Evolutionary conservation across 306 rosid species (phyloP).

Genomic region (Prunus mume): DNA sequence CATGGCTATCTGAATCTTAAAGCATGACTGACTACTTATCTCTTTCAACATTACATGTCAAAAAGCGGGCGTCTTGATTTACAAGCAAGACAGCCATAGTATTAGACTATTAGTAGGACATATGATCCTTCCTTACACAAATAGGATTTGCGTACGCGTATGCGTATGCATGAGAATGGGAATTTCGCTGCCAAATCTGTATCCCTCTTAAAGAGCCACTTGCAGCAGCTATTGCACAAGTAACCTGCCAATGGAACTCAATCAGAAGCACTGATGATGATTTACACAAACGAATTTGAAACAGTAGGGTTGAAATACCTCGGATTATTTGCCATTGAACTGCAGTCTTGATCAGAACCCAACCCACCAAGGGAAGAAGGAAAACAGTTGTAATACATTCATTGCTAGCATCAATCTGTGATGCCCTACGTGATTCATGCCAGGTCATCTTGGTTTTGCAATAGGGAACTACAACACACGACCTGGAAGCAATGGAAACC

Average conservation of each 20-base stretch:
- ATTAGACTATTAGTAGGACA: neutral
- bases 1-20: neutral
- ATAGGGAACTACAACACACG: neutral
- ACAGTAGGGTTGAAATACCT: conserved; percentile 3
- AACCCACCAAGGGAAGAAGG: neutral
- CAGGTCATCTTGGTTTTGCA: conserved; percentile 24
- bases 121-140: neutral
- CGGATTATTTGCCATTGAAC: neutral
- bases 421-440: conserved; percentile 21
- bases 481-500: neutral
- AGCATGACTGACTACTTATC: too few species aligned
- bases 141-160: neutral
- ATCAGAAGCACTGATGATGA: neutral
- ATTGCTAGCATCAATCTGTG: neutral
- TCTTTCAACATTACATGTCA: neutral
- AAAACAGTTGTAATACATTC: neutral
- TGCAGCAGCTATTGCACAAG: neutral
- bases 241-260: neutral
- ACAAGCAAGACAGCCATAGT: too few species aligned
- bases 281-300: neutral
- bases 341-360: neutral
- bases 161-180: neutral
- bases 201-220: neutral
- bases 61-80: neutral
- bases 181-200: neutral